Percentiles rank a stretch among this genome's conserved stretches.
phyloP scores from a whole-genome alignment of 768 basidiomycete species.

The Kwoniella europaea region DNA sequence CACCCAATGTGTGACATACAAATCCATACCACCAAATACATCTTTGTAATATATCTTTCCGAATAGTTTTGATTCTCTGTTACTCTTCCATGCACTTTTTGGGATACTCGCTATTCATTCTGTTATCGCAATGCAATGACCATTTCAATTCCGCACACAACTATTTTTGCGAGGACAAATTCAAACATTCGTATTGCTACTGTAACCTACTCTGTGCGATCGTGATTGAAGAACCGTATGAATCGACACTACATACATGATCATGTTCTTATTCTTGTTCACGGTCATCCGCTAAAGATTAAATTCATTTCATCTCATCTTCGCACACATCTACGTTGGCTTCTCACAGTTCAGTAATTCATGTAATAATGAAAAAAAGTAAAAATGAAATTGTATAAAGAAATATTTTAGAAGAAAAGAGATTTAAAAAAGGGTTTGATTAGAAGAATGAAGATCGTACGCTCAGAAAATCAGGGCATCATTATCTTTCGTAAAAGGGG shows the following conservation, averaged over 20 bases:
- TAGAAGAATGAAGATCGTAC: background rate
- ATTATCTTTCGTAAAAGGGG: background rate
- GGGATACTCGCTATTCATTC: background rate
- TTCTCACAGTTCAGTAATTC: background rate
- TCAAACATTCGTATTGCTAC: no score
- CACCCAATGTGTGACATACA: background rate
- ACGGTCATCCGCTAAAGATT: background rate
- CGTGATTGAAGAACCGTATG: no score
- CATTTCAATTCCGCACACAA: no score
- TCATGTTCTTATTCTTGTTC: no score
- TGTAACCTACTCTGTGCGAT: no score
- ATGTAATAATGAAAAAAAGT: background rate
- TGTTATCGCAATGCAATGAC: no score
- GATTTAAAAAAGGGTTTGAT: background rate
- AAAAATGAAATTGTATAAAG: background rate
- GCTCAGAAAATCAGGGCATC: background rate
- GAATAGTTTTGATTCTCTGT: background rate
- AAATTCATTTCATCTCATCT: background rate
- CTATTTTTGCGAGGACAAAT: no score
- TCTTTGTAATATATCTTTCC: background rate
- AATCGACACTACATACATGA: no score
- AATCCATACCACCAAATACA: background rate
- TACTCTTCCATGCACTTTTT: background rate
- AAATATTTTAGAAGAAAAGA: no score
- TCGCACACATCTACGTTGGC: background rate